Conservation (phyloP, 768 basidiomycete species). For the Psilocybe subaeruginosa region DNA sequence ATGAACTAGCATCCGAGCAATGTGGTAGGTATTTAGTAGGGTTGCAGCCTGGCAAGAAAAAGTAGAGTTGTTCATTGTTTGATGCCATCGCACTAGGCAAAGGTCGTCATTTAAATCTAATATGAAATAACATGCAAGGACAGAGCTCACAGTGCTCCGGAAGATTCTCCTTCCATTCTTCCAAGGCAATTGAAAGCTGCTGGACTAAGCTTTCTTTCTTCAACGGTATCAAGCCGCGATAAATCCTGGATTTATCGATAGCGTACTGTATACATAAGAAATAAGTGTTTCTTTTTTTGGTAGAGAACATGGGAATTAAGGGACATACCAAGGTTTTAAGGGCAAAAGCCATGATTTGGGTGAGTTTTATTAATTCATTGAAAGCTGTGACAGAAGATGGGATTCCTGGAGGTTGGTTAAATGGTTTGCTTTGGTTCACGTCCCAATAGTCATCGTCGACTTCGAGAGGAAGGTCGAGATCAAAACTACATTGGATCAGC, state of each 20-base stretch:
- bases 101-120: background rate
- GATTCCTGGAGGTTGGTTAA: constrained; percentile 67
- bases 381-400: constrained; percentile 65
- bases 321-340: constrained; percentile 66
- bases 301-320: background rate
- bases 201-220: constrained; percentile 60
- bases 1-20: constrained; percentile 67
- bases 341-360: constrained; percentile 70
- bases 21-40: constrained; percentile 61
- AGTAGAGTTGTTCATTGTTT: constrained; percentile 45
- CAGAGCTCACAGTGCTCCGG: constrained; percentile 63
- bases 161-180: constrained; percentile 71
- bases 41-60: constrained; percentile 62
- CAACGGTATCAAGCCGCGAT: constrained; percentile 52
- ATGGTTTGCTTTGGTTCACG: constrained; percentile 48
- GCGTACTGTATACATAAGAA: constrained; percentile 54
- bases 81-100: constrained; percentile 59
- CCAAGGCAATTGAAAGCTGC: constrained; percentile 70
- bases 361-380: constrained; percentile 64
- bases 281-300: background rate
- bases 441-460: constrained; percentile 87
- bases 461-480: constrained; percentile 79
- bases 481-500: constrained; percentile 55
- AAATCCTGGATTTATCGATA: constrained; percentile 64
- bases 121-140: background rate